Base-by-base conservation (phyloP, 352 stramenopile genomes). In the Globisporangium megalacanthum region DNA sequence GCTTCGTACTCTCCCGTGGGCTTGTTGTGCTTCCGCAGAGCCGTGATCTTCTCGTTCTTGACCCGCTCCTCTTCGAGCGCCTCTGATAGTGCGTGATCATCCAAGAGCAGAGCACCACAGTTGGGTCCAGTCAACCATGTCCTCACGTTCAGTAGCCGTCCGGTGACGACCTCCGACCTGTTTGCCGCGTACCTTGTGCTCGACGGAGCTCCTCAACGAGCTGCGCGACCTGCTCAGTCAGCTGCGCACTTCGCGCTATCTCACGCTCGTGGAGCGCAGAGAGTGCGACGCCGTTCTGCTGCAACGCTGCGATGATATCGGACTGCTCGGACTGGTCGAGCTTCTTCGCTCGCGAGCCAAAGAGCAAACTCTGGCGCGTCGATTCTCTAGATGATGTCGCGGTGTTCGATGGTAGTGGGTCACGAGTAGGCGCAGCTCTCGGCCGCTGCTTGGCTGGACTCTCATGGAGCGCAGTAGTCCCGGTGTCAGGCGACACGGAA, bases 271-370 rank as follows among this genome's bases (percentile, higher is more conserved):
- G 87, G 2, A 73, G 50, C 4, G 55, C 42, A 6, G 72, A 73
- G 4, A 90, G 65, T 0, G 71, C 61, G 22, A 61, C 54, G 7
- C 83, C 33, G 42, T 87, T 90, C 14, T 83, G 69, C 37, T 84
- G 77, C 25, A 89, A 44, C 15, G 69, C 51, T 3, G 62, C 22
- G 19, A 83, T 64, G 2, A 68, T 53, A 0, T 57, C 39, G 22
- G 46, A 54, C 29, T 65, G 61, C 33, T 89, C 79, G 46, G 39
- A 54, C 19, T 67, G 51, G 20, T 61, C 72, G 10, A 63, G 59
- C 52, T 64, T 66, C 31, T 68, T 60, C 3, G 61, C 58, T 6
- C 68, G 53, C 5, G 69, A 59, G 0, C 52, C 57, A 35, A 82
- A 69, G 14, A 79, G 49, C 9, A 44, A 56, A 14, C 58, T 36